A percentile compares a stretch with the other conserved stretches of the same genome.
These are phyloP conservation scores for Camellia lanceoleosa DNA, from an alignment of 148 eudicot species.

Conservation along the genomic window DNA sequence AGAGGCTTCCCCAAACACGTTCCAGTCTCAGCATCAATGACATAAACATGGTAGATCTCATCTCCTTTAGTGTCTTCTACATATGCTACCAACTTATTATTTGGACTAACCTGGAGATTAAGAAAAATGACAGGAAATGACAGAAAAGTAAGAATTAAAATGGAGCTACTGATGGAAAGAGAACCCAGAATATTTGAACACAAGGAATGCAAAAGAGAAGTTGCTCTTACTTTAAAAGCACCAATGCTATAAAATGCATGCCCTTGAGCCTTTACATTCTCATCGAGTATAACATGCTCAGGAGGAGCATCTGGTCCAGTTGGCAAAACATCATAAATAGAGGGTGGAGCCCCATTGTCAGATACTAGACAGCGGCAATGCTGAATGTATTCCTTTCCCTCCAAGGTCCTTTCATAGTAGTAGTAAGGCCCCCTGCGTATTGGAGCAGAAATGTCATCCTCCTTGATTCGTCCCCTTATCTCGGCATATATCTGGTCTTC, in stretches of 20 bases:
- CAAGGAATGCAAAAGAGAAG: not conserved
- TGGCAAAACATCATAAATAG: conserved; percentile 79
- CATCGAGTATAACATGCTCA: conserved; percentile 83
- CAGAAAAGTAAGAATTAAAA: not conserved
- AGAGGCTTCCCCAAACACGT: conserved; percentile 63
- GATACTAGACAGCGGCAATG: conserved; percentile 63
- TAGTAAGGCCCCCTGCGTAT: conserved; percentile 64
- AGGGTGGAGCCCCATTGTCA: conserved; percentile 30
- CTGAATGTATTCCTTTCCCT: conserved; percentile 80
- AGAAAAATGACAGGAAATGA: conserved; percentile 9
- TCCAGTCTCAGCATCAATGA: conserved; percentile 67
- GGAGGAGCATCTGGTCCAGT: conserved; percentile 76
- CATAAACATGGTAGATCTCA: conserved; percentile 64
- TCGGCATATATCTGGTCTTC: conserved; percentile 73
- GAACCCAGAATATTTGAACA: not conserved
- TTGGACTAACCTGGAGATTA: conserved; percentile 64
- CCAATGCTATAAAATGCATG: conserved; percentile 59
- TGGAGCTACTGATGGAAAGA: not conserved
- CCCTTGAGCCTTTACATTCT: conserved; percentile 69
- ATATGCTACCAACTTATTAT: conserved; percentile 82
- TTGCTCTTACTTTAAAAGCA: conserved; percentile 51
- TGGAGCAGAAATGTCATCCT: conserved; percentile 84
- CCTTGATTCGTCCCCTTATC: conserved; percentile 79
- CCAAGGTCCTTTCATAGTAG: conserved; percentile 66
- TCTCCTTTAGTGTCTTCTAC: conserved; percentile 94